Base-by-base conservation (phyloP, 2,329 filamentous ascomycete genomes). In the Stylonectria norvegica region DNA sequence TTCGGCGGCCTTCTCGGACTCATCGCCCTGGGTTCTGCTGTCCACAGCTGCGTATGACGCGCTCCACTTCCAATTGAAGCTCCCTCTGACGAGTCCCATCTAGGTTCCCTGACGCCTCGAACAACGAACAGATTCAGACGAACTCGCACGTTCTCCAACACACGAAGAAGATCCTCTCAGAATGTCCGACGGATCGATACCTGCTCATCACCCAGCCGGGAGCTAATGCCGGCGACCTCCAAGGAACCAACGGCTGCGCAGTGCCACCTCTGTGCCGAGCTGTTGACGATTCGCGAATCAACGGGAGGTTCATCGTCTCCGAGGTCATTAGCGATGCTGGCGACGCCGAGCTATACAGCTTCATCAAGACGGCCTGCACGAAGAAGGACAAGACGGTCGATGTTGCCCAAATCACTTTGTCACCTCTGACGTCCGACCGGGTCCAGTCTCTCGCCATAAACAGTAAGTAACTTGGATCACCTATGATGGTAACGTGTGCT, bases 21-120 rank as follows among this genome's bases (percentile, higher is more conserved):
- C 90, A 2, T 90, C 88, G 39, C 91, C 93, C 14, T 93, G 95
- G 66, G 78, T 95, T 61, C 70, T 96, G 52, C 84, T 94, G 64
- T 96, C 91, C 20, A 91, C 85, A 32, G 78, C 85, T 48, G 72
- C 83, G 90, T 95, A 83, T 58, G 83, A 46, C 39, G 47, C 40
- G 41, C 43, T 40, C 34, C 35, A 17, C 14, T 36, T 33, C 38
- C 41, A 36, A 38, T 23, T 31, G 22, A 42, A 59, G 53, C 51
- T 53, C 45, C 39, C 38, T 56, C 46, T 58, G 37, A 57, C 38
- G 30, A 15, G 38, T 38, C 28, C 35, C 34, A 28, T 45, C 23
- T 34, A 66, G 61, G 38, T 62, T 74, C 53, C 40, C 61, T 36
- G 48, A 65, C 40, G 53, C 55, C 30, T 43, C 60, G 16, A 57